These are phyloP conservation scores for Lecanosticta acicola DNA, from an alignment of 2,329 filamentous ascomycete genomes.

Conservation along the genomic window DNA sequence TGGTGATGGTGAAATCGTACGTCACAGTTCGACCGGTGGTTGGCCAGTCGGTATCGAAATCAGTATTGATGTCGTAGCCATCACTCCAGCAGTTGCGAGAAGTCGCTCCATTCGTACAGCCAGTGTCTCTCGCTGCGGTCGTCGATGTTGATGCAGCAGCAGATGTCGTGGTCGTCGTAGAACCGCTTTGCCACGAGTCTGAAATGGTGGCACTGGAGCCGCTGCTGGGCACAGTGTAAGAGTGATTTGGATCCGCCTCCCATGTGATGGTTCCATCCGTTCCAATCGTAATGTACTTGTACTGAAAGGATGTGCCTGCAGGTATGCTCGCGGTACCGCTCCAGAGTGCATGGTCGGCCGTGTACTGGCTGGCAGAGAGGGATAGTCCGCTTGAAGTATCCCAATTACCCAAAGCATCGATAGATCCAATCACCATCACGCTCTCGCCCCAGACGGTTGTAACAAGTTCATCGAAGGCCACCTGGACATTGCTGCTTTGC, in stretches of 20 bases:
- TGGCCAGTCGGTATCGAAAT: conserved; percentile 32
- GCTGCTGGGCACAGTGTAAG: conserved; percentile 37
- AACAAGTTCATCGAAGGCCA: conserved; percentile 58
- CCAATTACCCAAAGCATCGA: conserved; percentile 58
- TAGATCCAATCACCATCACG: conserved; percentile 60
- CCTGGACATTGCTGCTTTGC: conserved; percentile 21
- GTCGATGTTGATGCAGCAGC: conserved; percentile 15
- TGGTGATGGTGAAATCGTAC: conserved; percentile 33
- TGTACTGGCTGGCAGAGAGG: conserved; percentile 57
- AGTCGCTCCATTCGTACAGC: conserved; percentile 28
- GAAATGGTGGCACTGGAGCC: conserved; percentile 35
- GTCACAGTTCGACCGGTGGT: conserved; percentile 30
- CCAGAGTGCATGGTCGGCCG: conserved; percentile 57
- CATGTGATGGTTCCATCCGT: conserved; percentile 53
- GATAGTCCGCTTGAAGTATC: conserved; percentile 48
- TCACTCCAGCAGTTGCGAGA: conserved; percentile 27
- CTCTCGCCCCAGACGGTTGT: conserved; percentile 57
- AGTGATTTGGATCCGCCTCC: conserved; percentile 55
- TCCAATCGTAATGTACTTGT: conserved; percentile 60
- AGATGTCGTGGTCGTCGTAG: conserved; percentile 13
- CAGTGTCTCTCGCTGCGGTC: conserved; percentile 18
- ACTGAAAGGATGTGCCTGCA: conserved; percentile 48
- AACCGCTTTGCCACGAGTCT: conserved; percentile 34
- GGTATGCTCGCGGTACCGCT: conserved; percentile 50
- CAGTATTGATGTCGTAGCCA: conserved; percentile 30